These are phyloP conservation scores for Macadamia tetraphylla DNA, from an alignment of 164 flowering plant species.

Conservation along the genomic window DNA sequence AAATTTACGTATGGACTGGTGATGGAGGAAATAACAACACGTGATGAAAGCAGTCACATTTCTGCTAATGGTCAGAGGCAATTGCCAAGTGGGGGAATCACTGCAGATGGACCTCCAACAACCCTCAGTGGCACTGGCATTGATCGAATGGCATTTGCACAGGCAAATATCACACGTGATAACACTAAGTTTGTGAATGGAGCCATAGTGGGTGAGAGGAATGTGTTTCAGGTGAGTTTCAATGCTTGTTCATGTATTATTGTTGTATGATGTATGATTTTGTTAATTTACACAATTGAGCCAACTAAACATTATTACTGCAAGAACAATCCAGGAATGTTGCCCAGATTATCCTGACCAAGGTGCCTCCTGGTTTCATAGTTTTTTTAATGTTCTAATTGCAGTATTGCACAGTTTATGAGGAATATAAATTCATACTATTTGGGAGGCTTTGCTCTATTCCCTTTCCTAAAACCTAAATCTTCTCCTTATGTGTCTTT, in stretches of 20 bases:
- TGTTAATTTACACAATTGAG: background rate
- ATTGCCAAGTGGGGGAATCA: constrained; percentile 85
- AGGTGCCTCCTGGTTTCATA: background rate
- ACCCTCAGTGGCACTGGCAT: constrained; percentile 96
- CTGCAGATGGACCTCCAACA: constrained; percentile 98
- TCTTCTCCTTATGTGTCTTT: background rate
- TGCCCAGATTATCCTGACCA: background rate
- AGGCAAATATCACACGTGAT: constrained; percentile 94
- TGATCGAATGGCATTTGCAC: constrained; percentile 86
- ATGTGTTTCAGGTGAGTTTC: constrained; percentile 82
- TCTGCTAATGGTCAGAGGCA: constrained; percentile 80
- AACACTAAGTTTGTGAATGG: constrained; percentile 94
- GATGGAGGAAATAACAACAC: constrained; percentile 96
- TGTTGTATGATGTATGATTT: background rate
- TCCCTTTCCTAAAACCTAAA: background rate
- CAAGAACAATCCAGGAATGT: no score
- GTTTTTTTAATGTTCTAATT: background rate
- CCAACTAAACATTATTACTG: no score
- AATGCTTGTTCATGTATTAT: constrained; percentile 1
- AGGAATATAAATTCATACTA: background rate
- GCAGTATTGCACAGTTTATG: no score
- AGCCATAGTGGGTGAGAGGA: constrained; percentile 87
- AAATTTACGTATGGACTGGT: constrained; percentile 95
- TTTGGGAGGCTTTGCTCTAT: background rate
- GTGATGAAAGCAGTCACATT: constrained; percentile 93